Evolutionary conservation across 1,284 basidiomycete genomes (phyloP).

Genomic region (Ustilago loliicola): DNA sequence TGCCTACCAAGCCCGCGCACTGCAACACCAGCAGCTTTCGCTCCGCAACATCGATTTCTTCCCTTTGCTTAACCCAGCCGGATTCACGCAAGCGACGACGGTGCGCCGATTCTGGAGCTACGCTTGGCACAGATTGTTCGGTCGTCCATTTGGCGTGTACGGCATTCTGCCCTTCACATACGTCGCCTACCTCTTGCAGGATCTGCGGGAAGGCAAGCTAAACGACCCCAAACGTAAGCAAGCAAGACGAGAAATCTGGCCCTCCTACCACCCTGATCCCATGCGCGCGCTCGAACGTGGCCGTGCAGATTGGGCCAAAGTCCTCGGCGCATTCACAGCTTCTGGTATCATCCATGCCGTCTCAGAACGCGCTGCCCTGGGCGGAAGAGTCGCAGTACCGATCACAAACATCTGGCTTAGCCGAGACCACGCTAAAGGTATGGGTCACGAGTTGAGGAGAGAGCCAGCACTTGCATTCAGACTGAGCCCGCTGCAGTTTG

Average conservation of each 20-base stretch:
- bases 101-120: slow-evolving; percentile 53
- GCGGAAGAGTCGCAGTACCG: slow-evolving; percentile 49
- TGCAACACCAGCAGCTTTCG: slow-evolving; percentile 37
- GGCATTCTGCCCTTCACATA: slow-evolving; percentile 53
- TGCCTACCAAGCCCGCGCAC: slow-evolving; percentile 11
- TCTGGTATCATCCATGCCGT: slow-evolving; percentile 55
- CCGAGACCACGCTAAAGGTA: slow-evolving; percentile 36
- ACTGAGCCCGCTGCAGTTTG: slow-evolving; percentile 40
- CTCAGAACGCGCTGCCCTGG: slow-evolving; percentile 48
- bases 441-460: slow-evolving; percentile 40
- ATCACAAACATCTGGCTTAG: slow-evolving; percentile 49
- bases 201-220: slow-evolving; percentile 35
- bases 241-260: slow-evolving; percentile 41
- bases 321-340: slow-evolving; percentile 53
- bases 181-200: slow-evolving; percentile 38
- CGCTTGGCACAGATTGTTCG: slow-evolving; percentile 53
- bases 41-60: slow-evolving; percentile 59
- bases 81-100: slow-evolving; percentile 38
- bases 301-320: slow-evolving; percentile 58
- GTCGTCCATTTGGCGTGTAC: slow-evolving; percentile 50
- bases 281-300: slow-evolving; percentile 46
- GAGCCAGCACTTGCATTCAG: slow-evolving; percentile 7
- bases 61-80: slow-evolving; percentile 54
- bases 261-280: slow-evolving; percentile 48
- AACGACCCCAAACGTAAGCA: slow-evolving; percentile 38